Conservation (phyloP, 2,329 filamentous ascomycete genomes). For the Clarireedia homoeocarpa region DNA sequence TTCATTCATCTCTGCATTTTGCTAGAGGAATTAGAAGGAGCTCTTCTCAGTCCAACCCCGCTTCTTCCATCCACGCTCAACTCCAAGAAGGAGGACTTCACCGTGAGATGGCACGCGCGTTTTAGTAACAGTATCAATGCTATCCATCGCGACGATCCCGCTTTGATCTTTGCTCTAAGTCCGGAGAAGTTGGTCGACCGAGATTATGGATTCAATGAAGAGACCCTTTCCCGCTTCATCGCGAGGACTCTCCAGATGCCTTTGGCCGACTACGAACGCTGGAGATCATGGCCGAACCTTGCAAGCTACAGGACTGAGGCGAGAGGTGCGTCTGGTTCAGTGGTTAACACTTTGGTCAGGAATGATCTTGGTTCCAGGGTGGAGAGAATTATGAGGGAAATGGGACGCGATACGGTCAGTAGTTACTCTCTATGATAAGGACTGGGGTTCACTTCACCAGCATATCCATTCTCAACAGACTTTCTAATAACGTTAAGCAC, state of each 20-base stretch:
- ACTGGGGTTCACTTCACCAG: background rate
- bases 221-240: conserved; percentile 58
- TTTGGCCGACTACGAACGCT: background rate
- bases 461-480: background rate
- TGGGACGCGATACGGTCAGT: conserved; percentile 6
- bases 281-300: background rate
- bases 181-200: conserved; percentile 61
- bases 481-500: background rate
- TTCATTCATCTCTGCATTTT: conserved; percentile 70
- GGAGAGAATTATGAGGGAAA: conserved; percentile 15
- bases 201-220: conserved; percentile 62
- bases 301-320: background rate
- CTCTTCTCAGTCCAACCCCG: conserved; percentile 31
- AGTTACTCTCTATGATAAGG: background rate
- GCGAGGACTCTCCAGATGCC: conserved; percentile 33
- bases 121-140: conserved; percentile 53
- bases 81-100: conserved; percentile 49
- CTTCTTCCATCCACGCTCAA: conserved; percentile 29
- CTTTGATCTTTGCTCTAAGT: background rate
- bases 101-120: conserved; percentile 60
- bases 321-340: background rate
- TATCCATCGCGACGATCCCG: background rate
- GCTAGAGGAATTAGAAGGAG: conserved; percentile 56
- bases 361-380: conserved; percentile 3
- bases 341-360: background rate